Evolutionary conservation across 495 filamentous ascomycete species (phyloP), one percentile per base, ranked within the genome.

Genomic region (Xylaria palmicola): DNA sequence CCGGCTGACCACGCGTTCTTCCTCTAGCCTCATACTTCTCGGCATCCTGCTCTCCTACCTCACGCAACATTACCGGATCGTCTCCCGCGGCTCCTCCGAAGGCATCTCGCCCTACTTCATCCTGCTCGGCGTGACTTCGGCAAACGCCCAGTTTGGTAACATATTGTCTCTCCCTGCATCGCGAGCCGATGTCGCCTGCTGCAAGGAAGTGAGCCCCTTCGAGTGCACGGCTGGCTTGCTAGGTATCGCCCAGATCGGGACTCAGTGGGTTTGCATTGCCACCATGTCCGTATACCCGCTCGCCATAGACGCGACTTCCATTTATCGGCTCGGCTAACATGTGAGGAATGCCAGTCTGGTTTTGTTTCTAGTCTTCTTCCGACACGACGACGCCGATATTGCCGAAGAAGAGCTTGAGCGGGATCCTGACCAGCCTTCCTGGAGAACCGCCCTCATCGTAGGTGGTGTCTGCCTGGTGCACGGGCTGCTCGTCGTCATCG

Each of bases 91-190:
- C 50, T 93, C 90, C 45, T 96, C 95, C n/a, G 91, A 93, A 75
- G 94, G 94, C 47, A 93, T 98, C 53, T 96, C 91, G 29, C 93
- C 94, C 3, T 90, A 91, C 68, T 98, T 96, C 67, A 84, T 98
- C 59, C 86, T 98, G 17, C 88, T 98, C 24, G 94, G 95, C 49
- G 88, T 88, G 19, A 96, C 92, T 2, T 93, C 91, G 8, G 87
- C 87, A 49, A 96, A 93, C 10, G 90, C 89, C 56, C 86, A 90
- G 15, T 89, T 98, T 70, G 90, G 88, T 15, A 98, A 98, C 68
- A 96, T 98, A 70, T 80, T 98, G 12, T 85, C 90, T 0, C 85
- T 95, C 4, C 90, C 88, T 8, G 79, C 83, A 48, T 96, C 89
- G 50, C 83, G 86, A 10, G 85, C 83, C 57, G 92, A 95, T 72